Evolutionary conservation across 345 rosid species (phyloP).

Genomic region (Toxicodendron radicans): DNA sequence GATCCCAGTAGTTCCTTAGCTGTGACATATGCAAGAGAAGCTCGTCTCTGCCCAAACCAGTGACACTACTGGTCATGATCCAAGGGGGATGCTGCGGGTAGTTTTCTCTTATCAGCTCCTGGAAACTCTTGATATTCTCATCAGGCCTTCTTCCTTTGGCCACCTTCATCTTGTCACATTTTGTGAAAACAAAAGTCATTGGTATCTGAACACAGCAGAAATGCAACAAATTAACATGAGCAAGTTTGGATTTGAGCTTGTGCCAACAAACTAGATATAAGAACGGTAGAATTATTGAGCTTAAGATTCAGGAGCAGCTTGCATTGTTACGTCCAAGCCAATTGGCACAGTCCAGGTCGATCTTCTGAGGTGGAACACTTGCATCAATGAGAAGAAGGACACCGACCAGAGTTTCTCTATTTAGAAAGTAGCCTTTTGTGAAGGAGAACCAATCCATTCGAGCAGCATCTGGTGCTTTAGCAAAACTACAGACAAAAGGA

Average conservation of each 20-base stretch:
- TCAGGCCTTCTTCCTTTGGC: slow-evolving; percentile 77
- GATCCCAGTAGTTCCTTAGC: slow-evolving; percentile 59
- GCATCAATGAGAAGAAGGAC: slow-evolving; percentile 88
- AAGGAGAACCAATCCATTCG: slow-evolving; percentile 86
- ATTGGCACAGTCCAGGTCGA: slow-evolving; percentile 88
- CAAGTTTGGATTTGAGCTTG: background rate
- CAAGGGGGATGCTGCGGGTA: slow-evolving; percentile 72
- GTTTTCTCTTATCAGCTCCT: slow-evolving; percentile 61
- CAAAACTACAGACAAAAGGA: slow-evolving; percentile 49
- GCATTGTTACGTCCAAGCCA: slow-evolving; percentile 96
- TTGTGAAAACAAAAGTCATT: slow-evolving; percentile 83
- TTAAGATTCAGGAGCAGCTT: slow-evolving; percentile 18
- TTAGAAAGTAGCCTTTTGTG: slow-evolving; percentile 90
- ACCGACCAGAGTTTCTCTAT: slow-evolving; percentile 70
- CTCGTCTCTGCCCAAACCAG: slow-evolving; percentile 83
- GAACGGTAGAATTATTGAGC: background rate
- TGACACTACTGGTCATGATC: slow-evolving; percentile 94
- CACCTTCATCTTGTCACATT: slow-evolving; percentile 81
- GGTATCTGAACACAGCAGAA: slow-evolving; percentile 56
- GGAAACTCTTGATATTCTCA: slow-evolving; percentile 75
- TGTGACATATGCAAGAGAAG: slow-evolving; percentile 93
- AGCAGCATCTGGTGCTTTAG: slow-evolving; percentile 81
- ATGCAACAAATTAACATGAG: background rate
- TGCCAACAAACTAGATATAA: background rate
- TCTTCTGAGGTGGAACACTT: slow-evolving; percentile 89